A percentile compares a stretch with the other conserved stretches of the same genome.
Evolutionary conservation across 805 yeast species (phyloP).

Genomic region (Peterozyma xylosa): DNA sequence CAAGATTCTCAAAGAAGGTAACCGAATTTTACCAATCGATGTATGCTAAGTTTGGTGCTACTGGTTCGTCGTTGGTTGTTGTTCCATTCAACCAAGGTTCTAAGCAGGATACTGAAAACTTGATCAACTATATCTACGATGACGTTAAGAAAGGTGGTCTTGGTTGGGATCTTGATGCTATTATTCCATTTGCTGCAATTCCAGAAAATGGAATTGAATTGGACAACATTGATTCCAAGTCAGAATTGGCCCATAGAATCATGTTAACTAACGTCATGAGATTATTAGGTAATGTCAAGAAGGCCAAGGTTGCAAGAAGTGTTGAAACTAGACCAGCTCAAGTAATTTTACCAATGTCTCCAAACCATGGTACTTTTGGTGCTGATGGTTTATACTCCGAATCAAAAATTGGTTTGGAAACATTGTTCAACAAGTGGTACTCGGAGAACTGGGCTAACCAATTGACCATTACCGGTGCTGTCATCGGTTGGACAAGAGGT

Average conservation of each 20-base stretch:
- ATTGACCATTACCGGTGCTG: conserved; percentile 95
- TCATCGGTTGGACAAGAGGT: conserved; percentile 99
- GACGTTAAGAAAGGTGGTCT: conserved; percentile 81
- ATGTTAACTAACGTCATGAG: conserved; percentile 95
- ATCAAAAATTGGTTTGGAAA: conserved; percentile 91
- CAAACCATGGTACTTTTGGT: conserved; percentile 99
- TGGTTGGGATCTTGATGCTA: conserved; percentile 96
- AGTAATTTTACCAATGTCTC: conserved; percentile 92
- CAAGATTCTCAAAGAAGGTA: conserved; percentile 87
- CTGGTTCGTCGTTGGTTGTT: conserved; percentile 86
- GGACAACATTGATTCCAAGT: conserved; percentile 86
- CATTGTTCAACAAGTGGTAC: conserved; percentile 97
- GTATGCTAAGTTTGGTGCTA: conserved; percentile 88
- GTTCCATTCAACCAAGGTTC: conserved; percentile 99
- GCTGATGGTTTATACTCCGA: conserved; percentile 98
- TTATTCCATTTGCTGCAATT: conserved; percentile 97
- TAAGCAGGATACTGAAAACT: conserved; percentile 82
- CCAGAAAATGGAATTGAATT: conserved; percentile 98
- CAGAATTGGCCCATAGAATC: conserved; percentile 97
- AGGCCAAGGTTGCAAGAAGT: conserved; percentile 67
- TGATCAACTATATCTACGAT: conserved; percentile 79
- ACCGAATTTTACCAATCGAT: conserved; percentile 93
- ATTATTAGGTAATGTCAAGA: conserved; percentile 83
- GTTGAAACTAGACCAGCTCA: conserved; percentile 97
- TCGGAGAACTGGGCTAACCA: conserved; percentile 95